Evolutionary conservation across 805 yeast genomes (phyloP).

Genomic region (Wickerhamomyces ciferrii): DNA sequence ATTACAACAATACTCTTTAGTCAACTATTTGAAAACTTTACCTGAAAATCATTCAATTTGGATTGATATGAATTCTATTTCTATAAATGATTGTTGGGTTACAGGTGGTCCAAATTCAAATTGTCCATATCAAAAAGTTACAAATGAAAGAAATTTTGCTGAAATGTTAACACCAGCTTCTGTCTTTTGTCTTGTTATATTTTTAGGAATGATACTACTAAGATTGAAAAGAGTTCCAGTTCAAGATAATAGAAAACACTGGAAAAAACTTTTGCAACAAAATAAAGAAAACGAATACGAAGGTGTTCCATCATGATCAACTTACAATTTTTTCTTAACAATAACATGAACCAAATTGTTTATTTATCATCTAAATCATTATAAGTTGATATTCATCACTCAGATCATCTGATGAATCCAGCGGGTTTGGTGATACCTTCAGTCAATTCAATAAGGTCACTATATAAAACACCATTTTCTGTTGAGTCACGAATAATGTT

Average conservation of each 20-base stretch:
- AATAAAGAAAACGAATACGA: constrained; percentile 64
- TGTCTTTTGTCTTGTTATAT: constrained; percentile 46
- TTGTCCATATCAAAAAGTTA: constrained; percentile 70
- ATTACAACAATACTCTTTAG: constrained; percentile 32
- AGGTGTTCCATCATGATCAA: constrained; percentile 71
- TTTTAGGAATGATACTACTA: constrained; percentile 46
- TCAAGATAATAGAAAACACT: constrained; percentile 60
- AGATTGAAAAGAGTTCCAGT: constrained; percentile 63
- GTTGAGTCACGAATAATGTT: constrained; percentile 31
- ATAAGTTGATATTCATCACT: too few species aligned
- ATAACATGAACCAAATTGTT: too few species aligned
- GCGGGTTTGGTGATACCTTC: constrained; percentile 43
- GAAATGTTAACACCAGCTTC: constrained; percentile 65
- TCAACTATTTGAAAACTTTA: constrained; percentile 10
- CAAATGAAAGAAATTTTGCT: constrained; percentile 51
- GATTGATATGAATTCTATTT: constrained; percentile 79
- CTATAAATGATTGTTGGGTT: constrained; percentile 77
- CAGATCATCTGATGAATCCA: constrained; percentile 22
- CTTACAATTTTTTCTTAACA: too few species aligned
- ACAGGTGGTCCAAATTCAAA: constrained; percentile 69
- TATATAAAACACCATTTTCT: constrained; percentile 45
- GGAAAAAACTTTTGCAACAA: constrained; percentile 54
- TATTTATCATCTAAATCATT: too few species aligned
- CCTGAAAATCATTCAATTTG: constrained; percentile 43
- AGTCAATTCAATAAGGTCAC: constrained; percentile 48